A percentile compares a stretch with the other conserved stretches of the same genome.
Evolutionary conservation across 2,329 filamentous ascomycete species (phyloP).

Genomic region (Calonectria honghensis): DNA sequence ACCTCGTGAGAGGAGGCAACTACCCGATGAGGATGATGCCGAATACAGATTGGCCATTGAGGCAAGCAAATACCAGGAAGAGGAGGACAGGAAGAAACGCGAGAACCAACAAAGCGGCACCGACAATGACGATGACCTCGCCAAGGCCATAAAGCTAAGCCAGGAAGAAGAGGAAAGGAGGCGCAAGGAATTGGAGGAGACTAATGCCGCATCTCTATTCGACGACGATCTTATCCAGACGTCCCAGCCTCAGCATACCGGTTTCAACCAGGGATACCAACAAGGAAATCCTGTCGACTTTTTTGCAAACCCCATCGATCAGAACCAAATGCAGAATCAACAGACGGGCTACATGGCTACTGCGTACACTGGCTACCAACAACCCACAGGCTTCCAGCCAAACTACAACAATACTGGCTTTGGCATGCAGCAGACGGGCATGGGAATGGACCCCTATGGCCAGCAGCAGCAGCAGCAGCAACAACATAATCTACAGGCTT

Average conservation of each 20-base stretch:
- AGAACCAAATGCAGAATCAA: constrained; percentile 82
- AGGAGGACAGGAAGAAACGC: constrained; percentile 88
- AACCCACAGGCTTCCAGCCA: constrained; percentile 71
- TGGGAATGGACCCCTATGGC: constrained; percentile 82
- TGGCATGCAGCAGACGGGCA: constrained; percentile 75
- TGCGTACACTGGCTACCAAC: constrained; percentile 72
- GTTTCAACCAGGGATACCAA: constrained; percentile 97
- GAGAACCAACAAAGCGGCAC: constrained; percentile 73
- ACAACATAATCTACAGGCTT: constrained; percentile 62
- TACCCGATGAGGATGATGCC: constrained; percentile 87
- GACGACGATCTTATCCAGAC: constrained; percentile 81
- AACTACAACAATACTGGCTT: constrained; percentile 82
- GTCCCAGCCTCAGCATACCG: constrained; percentile 84
- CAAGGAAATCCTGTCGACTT: constrained; percentile 97
- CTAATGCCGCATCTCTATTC: constrained; percentile 90
- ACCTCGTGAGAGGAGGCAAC: constrained; percentile 69
- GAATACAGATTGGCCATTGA: constrained; percentile 94
- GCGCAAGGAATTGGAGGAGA: constrained; percentile 89
- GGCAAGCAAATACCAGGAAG: constrained; percentile 95
- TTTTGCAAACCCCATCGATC: constrained; percentile 95
- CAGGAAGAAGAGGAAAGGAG: constrained; percentile 95
- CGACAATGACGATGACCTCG: constrained; percentile 90
- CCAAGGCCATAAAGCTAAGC: constrained; percentile 95
- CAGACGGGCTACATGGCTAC: constrained; percentile 85
- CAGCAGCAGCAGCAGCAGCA: constrained; percentile 63